Evolutionary conservation across 2,329 filamentous ascomycete species (phyloP), one percentile per base, ranked within the genome.

Genomic region (Aspergillus sergii): DNA sequence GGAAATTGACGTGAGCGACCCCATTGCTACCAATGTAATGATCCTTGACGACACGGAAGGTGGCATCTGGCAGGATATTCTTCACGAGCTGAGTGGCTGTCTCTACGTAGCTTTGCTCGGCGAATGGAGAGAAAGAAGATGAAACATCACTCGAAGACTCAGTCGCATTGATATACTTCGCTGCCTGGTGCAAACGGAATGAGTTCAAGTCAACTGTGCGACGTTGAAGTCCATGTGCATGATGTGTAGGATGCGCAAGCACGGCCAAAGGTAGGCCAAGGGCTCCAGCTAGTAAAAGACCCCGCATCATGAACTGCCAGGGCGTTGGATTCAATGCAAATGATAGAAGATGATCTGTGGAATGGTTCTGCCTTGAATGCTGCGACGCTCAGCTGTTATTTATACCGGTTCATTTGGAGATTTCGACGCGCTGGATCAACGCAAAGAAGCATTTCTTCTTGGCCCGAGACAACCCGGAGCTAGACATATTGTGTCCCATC

Each of bases 1-100:
- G 62, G 43, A 66, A 63, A n/a, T 65, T 50, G 28, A 68, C 64
- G 32, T 68, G 66, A 6, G 64, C 64, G 26, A 68, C 51, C 1
- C 64, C 66, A 28, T 66, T 68, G 56, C 59, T 46, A 21, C 64
- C 66, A 19, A 66, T 50, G 32, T 66, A 68, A 36, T 68, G 62
- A 10, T 68, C 64, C 16, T 66, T 26, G 26, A 66, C 48, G 3
- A 68, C 12, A 26, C 66, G 62, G 28, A 66, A 68, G 12, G 45
- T 60, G 1, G 58, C 53, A 3, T 50, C 64, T 1, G 66, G 60
- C 19, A 23, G 26, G 14, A 54, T 54, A 11, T 7, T 23, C 48
- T 64, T 61, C 16, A 64, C 59, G 2, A 66, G 46, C 28, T 60
- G 45, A 16, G 50, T 59, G 7, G 64, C 64, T 0, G 48, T 56